These are phyloP conservation scores for Pseudocercospora crystallina DNA, from an alignment of 2,329 filamentous ascomycete species.

Conservation along the genomic window DNA sequence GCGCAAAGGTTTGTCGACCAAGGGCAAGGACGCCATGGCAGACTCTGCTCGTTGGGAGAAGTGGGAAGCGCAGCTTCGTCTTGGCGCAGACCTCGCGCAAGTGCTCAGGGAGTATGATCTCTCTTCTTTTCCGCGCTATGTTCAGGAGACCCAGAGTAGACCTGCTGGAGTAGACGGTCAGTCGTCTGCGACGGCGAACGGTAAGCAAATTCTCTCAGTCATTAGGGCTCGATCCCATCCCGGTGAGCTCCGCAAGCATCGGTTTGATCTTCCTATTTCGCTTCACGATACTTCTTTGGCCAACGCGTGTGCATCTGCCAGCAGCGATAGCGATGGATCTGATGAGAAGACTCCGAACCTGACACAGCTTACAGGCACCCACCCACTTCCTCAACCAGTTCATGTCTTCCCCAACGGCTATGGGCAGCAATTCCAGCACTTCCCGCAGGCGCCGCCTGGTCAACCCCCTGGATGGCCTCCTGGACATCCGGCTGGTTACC, in stretches of 20 bases:
- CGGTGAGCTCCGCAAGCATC: too few relatives aligned
- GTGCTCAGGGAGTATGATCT: conserved; percentile 36
- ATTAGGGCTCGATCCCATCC: too few relatives aligned
- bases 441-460: conserved; percentile 2
- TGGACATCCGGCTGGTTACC: neutral
- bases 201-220: conserved; percentile 26
- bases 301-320: too few relatives aligned
- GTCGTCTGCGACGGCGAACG: conserved; percentile 22
- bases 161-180: conserved; percentile 23
- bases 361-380: conserved; percentile 21
- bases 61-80: conserved; percentile 55
- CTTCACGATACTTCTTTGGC: too few relatives aligned
- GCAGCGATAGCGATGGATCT: neutral
- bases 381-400: conserved; percentile 31
- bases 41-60: conserved; percentile 72
- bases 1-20: conserved; percentile 69
- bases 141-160: conserved; percentile 24
- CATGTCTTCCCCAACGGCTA: conserved; percentile 26
- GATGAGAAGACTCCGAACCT: conserved; percentile 13
- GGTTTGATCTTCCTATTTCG: too few relatives aligned
- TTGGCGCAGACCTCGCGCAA: conserved; percentile 28
- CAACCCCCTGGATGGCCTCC: too few relatives aligned
- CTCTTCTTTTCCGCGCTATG: conserved; percentile 27
- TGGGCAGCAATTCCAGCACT: conserved; percentile 8
- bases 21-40: conserved; percentile 60